Percentiles rank a stretch among this genome's conserved stretches.
Conservation (phyloP, 176 grass and related monocot genomes). For the Urochloa ruziziensis region DNA sequence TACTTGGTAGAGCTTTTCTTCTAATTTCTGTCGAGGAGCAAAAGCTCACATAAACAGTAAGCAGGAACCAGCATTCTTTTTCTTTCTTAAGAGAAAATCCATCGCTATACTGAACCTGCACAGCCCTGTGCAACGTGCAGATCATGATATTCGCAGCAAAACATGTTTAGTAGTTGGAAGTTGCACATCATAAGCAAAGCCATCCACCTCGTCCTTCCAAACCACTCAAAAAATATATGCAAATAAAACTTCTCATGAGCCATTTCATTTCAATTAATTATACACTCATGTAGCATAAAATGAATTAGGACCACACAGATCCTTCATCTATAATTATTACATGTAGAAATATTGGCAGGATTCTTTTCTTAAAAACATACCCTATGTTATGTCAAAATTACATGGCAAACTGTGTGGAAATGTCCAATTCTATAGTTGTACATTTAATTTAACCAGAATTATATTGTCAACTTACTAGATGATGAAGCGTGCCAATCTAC, state of each 20-base stretch:
- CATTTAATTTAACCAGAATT: background rate
- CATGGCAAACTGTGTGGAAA: background rate
- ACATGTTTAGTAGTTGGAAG: background rate
- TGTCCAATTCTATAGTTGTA: background rate
- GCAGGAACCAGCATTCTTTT: background rate
- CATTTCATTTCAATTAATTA: background rate
- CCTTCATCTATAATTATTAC: background rate
- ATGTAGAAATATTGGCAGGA: background rate
- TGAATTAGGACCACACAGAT: background rate
- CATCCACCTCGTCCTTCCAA: background rate
- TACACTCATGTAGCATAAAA: background rate
- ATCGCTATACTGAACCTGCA: background rate
- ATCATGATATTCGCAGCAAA: background rate
- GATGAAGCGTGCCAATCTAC: background rate
- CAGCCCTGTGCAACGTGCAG: background rate
- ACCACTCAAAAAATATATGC: background rate
- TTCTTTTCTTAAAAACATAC: background rate
- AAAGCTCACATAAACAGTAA: background rate
- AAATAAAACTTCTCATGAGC: conserved; percentile 2
- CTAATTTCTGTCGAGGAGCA: background rate
- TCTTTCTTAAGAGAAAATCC: background rate
- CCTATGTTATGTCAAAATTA: background rate
- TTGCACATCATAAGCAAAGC: background rate
- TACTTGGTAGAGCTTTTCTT: background rate
- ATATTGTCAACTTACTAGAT: background rate